phyloP scores from a whole-genome alignment of 257 asterid species.

The Thymus quinquecostatus region DNA sequence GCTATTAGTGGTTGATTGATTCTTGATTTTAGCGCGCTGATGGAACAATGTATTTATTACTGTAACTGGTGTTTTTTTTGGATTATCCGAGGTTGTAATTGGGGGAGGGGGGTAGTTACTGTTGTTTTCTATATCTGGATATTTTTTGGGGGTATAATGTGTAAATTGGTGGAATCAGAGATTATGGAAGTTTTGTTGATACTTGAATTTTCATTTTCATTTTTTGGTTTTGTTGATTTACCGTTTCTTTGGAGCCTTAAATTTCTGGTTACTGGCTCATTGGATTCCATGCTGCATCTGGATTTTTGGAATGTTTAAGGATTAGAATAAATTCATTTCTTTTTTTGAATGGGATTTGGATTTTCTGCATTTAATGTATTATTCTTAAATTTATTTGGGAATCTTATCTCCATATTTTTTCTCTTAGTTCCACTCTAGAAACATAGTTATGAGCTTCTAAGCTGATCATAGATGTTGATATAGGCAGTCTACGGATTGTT shows the following conservation, averaged over 20 bases:
- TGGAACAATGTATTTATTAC: slow-evolving; percentile 26
- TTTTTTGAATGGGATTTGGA: slow-evolving; percentile 18
- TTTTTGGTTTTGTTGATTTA: slow-evolving; percentile 19
- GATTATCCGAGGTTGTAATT: slow-evolving; percentile 27
- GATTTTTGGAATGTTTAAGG: slow-evolving; percentile 8
- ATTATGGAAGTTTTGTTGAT: not conserved
- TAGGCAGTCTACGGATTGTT: not conserved
- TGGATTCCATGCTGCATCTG: slow-evolving; percentile 9
- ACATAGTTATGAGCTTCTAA: slow-evolving; percentile 7
- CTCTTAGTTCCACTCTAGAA: not conserved
- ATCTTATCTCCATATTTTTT: no score
- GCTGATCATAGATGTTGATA: not conserved
- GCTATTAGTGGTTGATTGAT: slow-evolving; percentile 25
- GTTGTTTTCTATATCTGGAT: slow-evolving; percentile 21
- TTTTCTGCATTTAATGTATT: not conserved
- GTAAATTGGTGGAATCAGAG: slow-evolving; percentile 17
- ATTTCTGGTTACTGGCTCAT: not conserved
- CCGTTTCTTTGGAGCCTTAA: not conserved
- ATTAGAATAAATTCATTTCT: not conserved
- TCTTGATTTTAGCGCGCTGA: slow-evolving; percentile 29
- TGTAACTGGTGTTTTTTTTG: slow-evolving; percentile 27
- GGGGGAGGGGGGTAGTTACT: slow-evolving; percentile 32
- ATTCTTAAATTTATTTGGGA: not conserved
- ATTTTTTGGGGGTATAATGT: slow-evolving; percentile 20
- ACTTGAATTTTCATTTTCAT: slow-evolving; percentile 6